Evolutionary conservation across 2,329 filamentous ascomycete genomes (phyloP).

Genomic region (Beauveria bassiana): DNA sequence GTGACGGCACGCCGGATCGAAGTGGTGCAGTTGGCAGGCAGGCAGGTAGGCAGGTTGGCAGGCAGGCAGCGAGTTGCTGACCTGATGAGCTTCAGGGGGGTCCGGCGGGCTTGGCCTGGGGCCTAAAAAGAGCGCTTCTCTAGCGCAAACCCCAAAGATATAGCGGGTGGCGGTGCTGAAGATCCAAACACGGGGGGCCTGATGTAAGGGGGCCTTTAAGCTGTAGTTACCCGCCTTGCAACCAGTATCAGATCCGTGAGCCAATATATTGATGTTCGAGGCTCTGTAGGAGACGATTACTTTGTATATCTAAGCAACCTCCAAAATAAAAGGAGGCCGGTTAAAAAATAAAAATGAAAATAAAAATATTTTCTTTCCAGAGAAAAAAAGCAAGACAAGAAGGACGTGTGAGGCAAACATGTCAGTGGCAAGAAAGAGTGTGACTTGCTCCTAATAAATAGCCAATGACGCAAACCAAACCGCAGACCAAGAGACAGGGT

Average conservation of each 20-base stretch:
- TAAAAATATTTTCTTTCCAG: neutral
- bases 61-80: neutral
- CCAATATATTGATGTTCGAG: neutral
- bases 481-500: too few relatives aligned
- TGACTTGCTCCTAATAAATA: too few relatives aligned
- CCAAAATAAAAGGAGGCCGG: too few relatives aligned
- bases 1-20: too few relatives aligned
- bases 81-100: neutral
- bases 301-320: fast-evolving
- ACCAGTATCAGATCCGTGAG: too few relatives aligned
- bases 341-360: too few relatives aligned
- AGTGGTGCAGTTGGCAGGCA: too few relatives aligned
- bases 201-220: neutral
- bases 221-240: neutral
- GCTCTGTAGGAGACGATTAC: neutral
- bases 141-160: neutral
- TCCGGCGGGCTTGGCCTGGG: too few relatives aligned
- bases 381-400: neutral
- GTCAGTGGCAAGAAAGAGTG: too few relatives aligned
- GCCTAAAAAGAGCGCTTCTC: neutral
- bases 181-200: neutral
- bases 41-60: too few relatives aligned
- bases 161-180: neutral
- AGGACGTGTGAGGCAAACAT: too few relatives aligned
- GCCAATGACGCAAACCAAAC: too few relatives aligned